Percentiles rank a stretch among this genome's conserved stretches.
These are phyloP conservation scores for Dendrocalamus sinicus DNA, from an alignment of 176 grass and related monocot genomes.

Conservation along the genomic window DNA sequence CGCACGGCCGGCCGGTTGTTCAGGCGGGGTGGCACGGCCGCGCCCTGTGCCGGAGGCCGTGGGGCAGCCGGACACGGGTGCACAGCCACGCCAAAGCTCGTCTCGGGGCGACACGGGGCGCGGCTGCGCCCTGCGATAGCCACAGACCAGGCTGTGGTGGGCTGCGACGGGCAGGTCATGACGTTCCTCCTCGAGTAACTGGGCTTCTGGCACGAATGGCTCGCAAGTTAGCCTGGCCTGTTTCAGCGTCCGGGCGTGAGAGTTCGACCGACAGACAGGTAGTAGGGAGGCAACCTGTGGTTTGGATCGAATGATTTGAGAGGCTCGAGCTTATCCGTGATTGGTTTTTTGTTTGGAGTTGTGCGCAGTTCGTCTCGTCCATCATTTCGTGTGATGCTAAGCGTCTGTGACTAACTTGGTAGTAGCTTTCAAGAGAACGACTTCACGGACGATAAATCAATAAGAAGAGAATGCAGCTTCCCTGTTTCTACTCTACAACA, in stretches of 20 bases:
- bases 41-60: background rate
- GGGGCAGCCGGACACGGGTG: background rate
- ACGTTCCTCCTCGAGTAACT: background rate
- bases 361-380: background rate
- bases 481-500: too few species aligned
- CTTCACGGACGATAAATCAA: background rate
- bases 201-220: background rate
- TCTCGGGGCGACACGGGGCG: background rate
- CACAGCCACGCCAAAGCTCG: background rate
- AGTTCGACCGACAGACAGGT: too few species aligned
- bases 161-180: background rate
- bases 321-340: background rate
- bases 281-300: too few species aligned
- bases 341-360: background rate
- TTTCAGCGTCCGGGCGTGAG: background rate
- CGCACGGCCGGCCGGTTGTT: too few species aligned
- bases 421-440: constrained; percentile 16
- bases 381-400: constrained; percentile 14
- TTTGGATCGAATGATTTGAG: too few species aligned
- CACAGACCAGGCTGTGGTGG: background rate
- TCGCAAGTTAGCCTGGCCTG: too few species aligned
- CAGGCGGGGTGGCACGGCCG: too few species aligned
- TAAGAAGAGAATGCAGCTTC: too few species aligned
- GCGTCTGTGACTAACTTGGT: background rate
- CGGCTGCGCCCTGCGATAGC: background rate